Conservation (phyloP, 805 yeast species). For the Suhomyces tanzawaensis region DNA sequence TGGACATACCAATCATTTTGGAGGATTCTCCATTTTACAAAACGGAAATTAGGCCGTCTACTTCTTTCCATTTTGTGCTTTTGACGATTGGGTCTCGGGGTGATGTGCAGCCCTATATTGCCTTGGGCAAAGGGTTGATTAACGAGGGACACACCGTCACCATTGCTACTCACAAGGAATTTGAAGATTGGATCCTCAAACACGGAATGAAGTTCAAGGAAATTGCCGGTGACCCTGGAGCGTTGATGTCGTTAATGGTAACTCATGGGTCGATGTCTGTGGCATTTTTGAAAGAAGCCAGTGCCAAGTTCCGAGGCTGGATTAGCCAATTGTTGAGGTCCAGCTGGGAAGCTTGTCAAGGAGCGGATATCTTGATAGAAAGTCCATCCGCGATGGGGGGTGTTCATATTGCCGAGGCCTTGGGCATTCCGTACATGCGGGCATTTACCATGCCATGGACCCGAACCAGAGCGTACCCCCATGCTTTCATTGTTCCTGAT, state of each 20-base stretch:
- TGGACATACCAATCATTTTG: constrained; percentile 64
- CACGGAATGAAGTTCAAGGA: constrained; percentile 68
- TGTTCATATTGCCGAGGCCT: constrained; percentile 89
- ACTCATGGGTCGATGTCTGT: constrained; percentile 85
- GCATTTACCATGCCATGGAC: constrained; percentile 99
- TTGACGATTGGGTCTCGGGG: constrained; percentile 94
- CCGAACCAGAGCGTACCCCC: constrained; percentile 91
- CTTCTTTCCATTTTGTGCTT: constrained; percentile 58
- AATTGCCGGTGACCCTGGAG: constrained; percentile 92
- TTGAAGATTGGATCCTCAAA: constrained; percentile 65
- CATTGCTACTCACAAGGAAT: constrained; percentile 85
- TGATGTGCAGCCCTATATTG: constrained; percentile 94
- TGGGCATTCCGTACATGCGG: constrained; percentile 84
- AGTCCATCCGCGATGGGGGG: constrained; percentile 98
- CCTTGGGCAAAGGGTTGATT: constrained; percentile 75
- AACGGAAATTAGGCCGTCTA: constrained; percentile 51
- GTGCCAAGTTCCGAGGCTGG: constrained; percentile 78
- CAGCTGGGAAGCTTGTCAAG: constrained; percentile 87
- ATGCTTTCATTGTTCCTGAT: constrained; percentile 93
- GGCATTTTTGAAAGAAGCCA: constrained; percentile 79
- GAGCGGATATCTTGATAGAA: constrained; percentile 79
- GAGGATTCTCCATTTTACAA: constrained; percentile 60
- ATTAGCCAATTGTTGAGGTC: constrained; percentile 66
- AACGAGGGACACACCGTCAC: constrained; percentile 81
- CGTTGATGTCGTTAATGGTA: constrained; percentile 89